Evolutionary conservation across 495 filamentous ascomycete genomes (phyloP), one percentile per base, ranked within the genome.

Genomic region (Pyrenula massariospora): DNA sequence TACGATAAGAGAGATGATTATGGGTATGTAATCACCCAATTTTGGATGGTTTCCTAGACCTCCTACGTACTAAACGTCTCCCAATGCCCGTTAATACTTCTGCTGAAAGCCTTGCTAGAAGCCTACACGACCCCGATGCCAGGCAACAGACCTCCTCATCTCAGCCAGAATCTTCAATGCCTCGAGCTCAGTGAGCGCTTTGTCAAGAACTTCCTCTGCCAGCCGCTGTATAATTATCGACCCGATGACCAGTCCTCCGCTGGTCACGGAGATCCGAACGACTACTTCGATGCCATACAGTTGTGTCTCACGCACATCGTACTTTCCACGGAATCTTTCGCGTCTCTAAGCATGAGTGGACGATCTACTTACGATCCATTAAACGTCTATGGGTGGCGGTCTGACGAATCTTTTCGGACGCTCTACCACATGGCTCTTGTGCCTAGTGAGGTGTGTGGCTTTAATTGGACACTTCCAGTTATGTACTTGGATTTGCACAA

Each of bases 21-120:
- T 64, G 10, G 63, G 63, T 65, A 1, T 36, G 62, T 57, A 8
- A 42, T 42, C 5, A 15, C n/a, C n/a, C n/a, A n/a, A n/a, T n/a
- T n/a, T n/a, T n/a, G n/a, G n/a, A n/a, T n/a, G n/a, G n/a, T n/a
- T n/a, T n/a, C n/a, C n/a, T n/a, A n/a, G n/a, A n/a, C n/a, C n/a
- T n/a, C n/a, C n/a, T n/a, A n/a, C n/a, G n/a, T n/a, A n/a, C n/a
- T n/a, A n/a, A n/a, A n/a, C n/a, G n/a, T n/a, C n/a, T n/a, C n/a
- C n/a, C n/a, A n/a, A n/a, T n/a, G n/a, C n/a, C n/a, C n/a, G n/a
- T n/a, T n/a, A n/a, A n/a, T n/a, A n/a, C n/a, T n/a, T n/a, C n/a
- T n/a, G n/a, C n/a, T n/a, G n/a, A n/a, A n/a, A n/a, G n/a, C n/a
- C n/a, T n/a, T n/a, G n/a, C n/a, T 15, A 42, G 31, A 42, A 15